Conservation (phyloP, 2,329 filamentous ascomycete species). For the Atkinsonella texensis region DNA sequence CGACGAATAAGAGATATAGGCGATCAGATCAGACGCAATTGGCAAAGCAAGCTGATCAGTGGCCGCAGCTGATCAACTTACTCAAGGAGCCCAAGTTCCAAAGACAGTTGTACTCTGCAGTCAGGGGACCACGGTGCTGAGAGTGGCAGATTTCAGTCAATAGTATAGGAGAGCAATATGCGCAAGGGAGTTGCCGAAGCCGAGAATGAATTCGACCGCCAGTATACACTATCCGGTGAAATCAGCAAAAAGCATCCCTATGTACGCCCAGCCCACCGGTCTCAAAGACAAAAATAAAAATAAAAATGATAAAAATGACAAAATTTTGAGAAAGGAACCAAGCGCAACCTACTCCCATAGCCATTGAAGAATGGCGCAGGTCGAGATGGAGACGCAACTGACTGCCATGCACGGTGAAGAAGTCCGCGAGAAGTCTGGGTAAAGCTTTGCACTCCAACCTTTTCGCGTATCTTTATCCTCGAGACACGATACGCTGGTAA, state of each 20-base stretch:
- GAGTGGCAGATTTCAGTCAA: constrained; percentile 57
- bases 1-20: constrained; percentile 20
- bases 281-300: no score
- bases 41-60: no score
- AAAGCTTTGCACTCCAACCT: no score
- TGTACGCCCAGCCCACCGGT: no score
- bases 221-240: constrained; percentile 20
- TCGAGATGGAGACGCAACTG: no score
- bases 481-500: no score
- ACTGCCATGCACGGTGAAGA: no score
- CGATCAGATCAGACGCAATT: no score
- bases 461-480: no score
- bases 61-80: constrained; percentile 8
- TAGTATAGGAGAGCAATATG: constrained; percentile 53
- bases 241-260: neutral
- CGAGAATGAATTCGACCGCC: constrained; percentile 31
- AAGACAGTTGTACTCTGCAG: constrained; percentile 55
- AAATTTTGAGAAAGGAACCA: no score
- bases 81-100: constrained; percentile 49
- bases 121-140: constrained; percentile 53
- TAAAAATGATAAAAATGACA: no score
- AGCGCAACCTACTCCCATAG: constrained; percentile 29
- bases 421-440: no score
- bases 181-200: constrained; percentile 54
- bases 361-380: constrained; percentile 23